Evolutionary conservation across 169 alveolate species (phyloP), one percentile per base, ranked within the genome.

Genomic region (Neospora caninum): DNA sequence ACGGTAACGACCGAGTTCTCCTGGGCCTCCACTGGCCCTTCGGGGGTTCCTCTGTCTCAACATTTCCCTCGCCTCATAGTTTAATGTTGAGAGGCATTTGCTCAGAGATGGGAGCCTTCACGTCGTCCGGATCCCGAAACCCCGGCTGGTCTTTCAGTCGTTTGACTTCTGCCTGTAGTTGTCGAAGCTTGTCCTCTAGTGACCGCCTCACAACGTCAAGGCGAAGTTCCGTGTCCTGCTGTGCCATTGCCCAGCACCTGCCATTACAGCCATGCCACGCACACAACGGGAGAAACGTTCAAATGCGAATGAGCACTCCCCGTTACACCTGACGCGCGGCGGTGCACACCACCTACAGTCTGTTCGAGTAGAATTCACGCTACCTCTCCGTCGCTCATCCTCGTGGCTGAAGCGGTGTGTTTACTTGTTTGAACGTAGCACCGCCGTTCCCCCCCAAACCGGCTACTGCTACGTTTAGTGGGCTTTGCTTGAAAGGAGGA

Each of bases 181-280:
- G 69, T 42, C 54, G 49, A 29, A 88, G 54, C 41, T 88, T 88
- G 42, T 49, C 93, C 29, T 88, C 93, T 13, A 88, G 58, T 13
- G 93, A 41, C 39, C 93, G 83, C 25, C 93, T 41, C 93, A 88
- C 93, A 7, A 88, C 54, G 25, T 88, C 93, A 9, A 88, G 84
- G 6, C 93, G 93, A 0, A 88, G 64, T 67, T 88, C 93, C 43
- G 93, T 88, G 84, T 88, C 93, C 78, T 88, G 93, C 84, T 88
- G 93, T 31, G 93, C 69, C 64, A 45, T 88, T 9, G 93, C 93
- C 93, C 93, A 88, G 43, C 93, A 88, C 93, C 93, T 88, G 58
- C 93, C 58, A 49, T 49, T 49, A 86, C 58, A 39, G 25, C 0
- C 45, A 29, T 42, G n/a, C 7, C 49, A 36, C 38, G 9, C 88